Base-by-base conservation (phyloP, 139 green algal genomes). In the Chlamydomonas incerta region DNA sequence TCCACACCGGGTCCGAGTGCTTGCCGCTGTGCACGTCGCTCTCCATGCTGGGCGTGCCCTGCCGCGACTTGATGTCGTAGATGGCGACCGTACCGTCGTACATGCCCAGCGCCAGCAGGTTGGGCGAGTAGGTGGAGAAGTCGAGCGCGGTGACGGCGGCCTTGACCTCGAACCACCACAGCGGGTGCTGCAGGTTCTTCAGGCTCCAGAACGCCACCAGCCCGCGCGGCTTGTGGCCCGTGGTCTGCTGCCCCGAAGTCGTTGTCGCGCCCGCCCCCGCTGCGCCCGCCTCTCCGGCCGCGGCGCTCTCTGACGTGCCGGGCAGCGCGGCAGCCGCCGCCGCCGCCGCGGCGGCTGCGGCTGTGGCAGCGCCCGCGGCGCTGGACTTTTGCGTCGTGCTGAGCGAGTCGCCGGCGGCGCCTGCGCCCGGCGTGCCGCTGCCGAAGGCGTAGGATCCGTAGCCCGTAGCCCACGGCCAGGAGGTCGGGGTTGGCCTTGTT, bases 71-170 rank as follows among this genome's bases (percentile, higher is more conserved):
- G 50, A 97, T 92, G 82, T 98, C 93, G 65, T 95, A 96, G 26
- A 98, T 94, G 23, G 86, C 66, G 1, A 98, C 93, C 3, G 84
- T 93, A 50, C 97, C 97, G 85, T 98, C 94, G 87, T 98, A 97
- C 80, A 95, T 94, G 28, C 97, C 97, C 31, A 97, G 92, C 2
- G 95, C 97, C 63, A 99, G 92, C 58, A 98, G 91, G 83, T 91
- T 96, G 18, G 93, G 90, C 37, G 83, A 87, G 20, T 88, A 83
- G 4, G 66, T 74, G 29, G 92, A 94, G 63, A 96, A 98, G 87
- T 96, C 93, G 23, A 98, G 80, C 0, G 91, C 77, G 24, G 91
- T 95, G 21, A 98, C 95, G 10, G 95, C 94, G n/a, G 88, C 85
- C 31, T 66, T 63, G 11, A 90, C 94, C 79, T 82, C 31, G 37